Evolutionary conservation across 2,329 filamentous ascomycete genomes (phyloP).

Genomic region (Alternaria sp.): DNA sequence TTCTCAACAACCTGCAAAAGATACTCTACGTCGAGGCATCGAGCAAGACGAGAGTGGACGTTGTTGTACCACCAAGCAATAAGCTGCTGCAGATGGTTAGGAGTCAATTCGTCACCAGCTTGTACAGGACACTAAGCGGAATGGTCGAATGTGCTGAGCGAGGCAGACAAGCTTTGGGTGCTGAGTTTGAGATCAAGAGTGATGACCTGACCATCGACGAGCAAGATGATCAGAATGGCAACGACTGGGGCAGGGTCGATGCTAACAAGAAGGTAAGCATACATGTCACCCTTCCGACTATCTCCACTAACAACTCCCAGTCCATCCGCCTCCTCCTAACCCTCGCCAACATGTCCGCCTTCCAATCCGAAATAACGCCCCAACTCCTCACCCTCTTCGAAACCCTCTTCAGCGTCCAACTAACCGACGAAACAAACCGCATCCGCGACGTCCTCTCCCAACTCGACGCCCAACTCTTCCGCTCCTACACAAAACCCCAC

Average conservation of each 20-base stretch:
- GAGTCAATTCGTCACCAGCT: constrained; percentile 87
- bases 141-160: constrained; percentile 97
- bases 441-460: constrained; percentile 89
- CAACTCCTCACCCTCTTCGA: constrained; percentile 92
- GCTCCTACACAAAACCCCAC: constrained; percentile 81
- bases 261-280: constrained; percentile 43
- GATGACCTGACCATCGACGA: constrained; percentile 53
- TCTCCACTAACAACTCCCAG: constrained; percentile 59
- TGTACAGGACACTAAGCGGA: constrained; percentile 92
- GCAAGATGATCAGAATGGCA: constrained; percentile 30
- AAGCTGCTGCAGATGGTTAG: constrained; percentile 92
- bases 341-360: constrained; percentile 84
- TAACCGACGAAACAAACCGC: constrained; percentile 91
- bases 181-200: constrained; percentile 59
- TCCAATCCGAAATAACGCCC: constrained; percentile 82
- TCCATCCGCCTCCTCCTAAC: constrained; percentile 94
- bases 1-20: constrained; percentile 89
- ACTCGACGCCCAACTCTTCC: constrained; percentile 89
- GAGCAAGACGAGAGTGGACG: constrained; percentile 76
- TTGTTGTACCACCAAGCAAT: constrained; percentile 81
- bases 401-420: constrained; percentile 88
- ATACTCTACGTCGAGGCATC: constrained; percentile 92
- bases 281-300: too few species aligned
- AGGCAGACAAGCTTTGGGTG: constrained; percentile 67
- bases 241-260: constrained; percentile 42